Percentiles rank a stretch among this genome's conserved stretches.
phyloP scores from a whole-genome alignment of 192 early-diverging fungal species.

The Coemansia interrupta region DNA sequence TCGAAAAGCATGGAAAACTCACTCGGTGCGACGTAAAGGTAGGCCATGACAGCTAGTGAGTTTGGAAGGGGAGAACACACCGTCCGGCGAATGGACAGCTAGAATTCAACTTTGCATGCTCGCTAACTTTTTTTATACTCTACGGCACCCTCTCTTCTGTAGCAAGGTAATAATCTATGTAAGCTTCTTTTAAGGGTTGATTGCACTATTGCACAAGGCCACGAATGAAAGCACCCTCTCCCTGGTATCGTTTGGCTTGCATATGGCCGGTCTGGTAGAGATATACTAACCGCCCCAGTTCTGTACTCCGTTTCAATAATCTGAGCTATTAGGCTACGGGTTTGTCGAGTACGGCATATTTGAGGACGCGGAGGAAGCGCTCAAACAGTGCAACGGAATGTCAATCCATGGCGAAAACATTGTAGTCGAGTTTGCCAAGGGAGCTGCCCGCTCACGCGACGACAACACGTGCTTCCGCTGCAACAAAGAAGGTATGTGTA shows the following conservation, averaged over 20 bases:
- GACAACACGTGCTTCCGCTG: conserved; percentile 48
- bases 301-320: neutral
- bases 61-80: neutral
- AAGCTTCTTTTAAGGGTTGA: conserved; percentile 6
- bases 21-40: conserved; percentile 49
- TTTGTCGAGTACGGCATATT: conserved; percentile 33
- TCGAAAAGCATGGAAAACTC: conserved; percentile 38
- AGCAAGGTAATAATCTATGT: conserved; percentile 31
- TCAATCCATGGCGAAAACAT: conserved; percentile 30
- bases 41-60: neutral
- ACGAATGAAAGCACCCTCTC: too few species aligned
- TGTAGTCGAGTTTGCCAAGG: conserved; percentile 44
- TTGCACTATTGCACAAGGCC: too few species aligned
- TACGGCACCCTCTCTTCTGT: neutral
- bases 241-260: too few species aligned
- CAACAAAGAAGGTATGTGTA: conserved; percentile 33
- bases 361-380: conserved; percentile 13
- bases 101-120: neutral
- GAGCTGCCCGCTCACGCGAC: conserved; percentile 26
- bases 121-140: neutral
- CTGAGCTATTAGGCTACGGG: conserved; percentile 22
- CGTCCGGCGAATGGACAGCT: neutral
- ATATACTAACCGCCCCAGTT: too few species aligned
- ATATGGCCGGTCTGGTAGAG: too few species aligned
- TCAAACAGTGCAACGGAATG: conserved; percentile 37